Conservation (phyloP, 352 stramenopile species). For the Pythium aphanidermatum region DNA sequence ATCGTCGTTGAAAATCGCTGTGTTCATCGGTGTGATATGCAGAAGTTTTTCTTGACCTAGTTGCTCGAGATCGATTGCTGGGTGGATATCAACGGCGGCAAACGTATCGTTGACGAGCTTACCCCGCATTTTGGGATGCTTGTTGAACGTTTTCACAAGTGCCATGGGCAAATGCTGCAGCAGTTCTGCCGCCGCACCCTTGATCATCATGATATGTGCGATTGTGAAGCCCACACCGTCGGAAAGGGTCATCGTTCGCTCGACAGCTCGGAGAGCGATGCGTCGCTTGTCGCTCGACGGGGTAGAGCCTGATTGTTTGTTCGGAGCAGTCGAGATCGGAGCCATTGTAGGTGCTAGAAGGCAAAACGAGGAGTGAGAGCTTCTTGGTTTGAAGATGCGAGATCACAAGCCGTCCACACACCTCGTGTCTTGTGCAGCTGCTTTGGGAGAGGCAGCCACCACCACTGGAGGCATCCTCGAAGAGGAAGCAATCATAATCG, state of each 20-base stretch:
- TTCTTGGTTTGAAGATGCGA: too few relatives aligned
- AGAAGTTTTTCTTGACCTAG: constrained; percentile 20
- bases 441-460: too few relatives aligned
- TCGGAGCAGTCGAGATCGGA: too few relatives aligned
- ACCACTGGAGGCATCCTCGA: too few relatives aligned
- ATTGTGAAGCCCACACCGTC: constrained; percentile 18
- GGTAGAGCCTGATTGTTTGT: too few relatives aligned
- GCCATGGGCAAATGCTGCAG: constrained; percentile 23
- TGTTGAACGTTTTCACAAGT: constrained; percentile 34
- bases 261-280: constrained; percentile 27
- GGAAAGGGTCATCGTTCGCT: constrained; percentile 28
- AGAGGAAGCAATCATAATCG: too few relatives aligned
- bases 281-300: not conserved
- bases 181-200: constrained; percentile 27
- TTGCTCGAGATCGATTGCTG: constrained; percentile 28
- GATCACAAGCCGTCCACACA: too few relatives aligned
- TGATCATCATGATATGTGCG: constrained; percentile 27
- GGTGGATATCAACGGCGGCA: constrained; percentile 33
- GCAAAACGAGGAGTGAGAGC: too few relatives aligned
- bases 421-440: too few relatives aligned
- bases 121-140: constrained; percentile 32
- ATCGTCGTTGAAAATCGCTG: not conserved
- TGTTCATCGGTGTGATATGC: constrained; percentile 3
- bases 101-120: constrained; percentile 31
- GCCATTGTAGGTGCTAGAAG: too few relatives aligned